Evolutionary conservation across 1,139 yeast genomes (phyloP), one percentile per base, ranked within the genome.

Genomic region (Sugiyamaella grinbergsii): DNA sequence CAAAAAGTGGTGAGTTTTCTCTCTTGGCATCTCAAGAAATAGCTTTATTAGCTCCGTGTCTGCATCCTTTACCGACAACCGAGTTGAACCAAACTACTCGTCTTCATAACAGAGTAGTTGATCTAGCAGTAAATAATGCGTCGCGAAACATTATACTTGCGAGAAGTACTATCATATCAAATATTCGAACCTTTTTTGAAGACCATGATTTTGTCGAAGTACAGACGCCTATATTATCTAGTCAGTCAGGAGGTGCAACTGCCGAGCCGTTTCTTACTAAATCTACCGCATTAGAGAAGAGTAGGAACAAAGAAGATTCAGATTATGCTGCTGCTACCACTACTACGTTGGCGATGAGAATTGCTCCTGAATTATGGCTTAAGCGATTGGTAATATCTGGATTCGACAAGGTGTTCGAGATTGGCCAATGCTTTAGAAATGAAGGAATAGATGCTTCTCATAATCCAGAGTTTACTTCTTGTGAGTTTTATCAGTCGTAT

Each of bases 331-430:
- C 34, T 15, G 8, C 16, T 18, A 22, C 43, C 16, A 33, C 23
- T 18, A 26, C 31, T 18, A 40, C 37, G 15, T 68, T 90, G 7
- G 83, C 80, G 54, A 69, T 93, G 50, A 72, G 98, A 42, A 93
- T 93, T 2, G 97, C 98, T 0, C 98, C 98, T 0, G 98, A 93
- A 64, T 70, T 93, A 38, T 93, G 96, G 96, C 75, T 93, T 52
- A 93, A 93, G 66, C 78, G 86, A 59, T 69, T 93, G 52, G 79
- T 90, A 1, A 81, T 91, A 38, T 76, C 87, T 3, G 98, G 98
- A 1, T 81, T 91, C 62, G 96, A 90, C 57, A 80, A 78, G 58
- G 83, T 93, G 4, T 93, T 81, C 69, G 98, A 93, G 64, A 80
- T 93, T 44, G 98, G 98, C 0, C 79, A 79, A 51, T 83, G 79